Evolutionary conservation across 2,329 filamentous ascomycete genomes (phyloP), one percentile per base, ranked within the genome.

Genomic region (Coccinonectria pachysandricola): DNA sequence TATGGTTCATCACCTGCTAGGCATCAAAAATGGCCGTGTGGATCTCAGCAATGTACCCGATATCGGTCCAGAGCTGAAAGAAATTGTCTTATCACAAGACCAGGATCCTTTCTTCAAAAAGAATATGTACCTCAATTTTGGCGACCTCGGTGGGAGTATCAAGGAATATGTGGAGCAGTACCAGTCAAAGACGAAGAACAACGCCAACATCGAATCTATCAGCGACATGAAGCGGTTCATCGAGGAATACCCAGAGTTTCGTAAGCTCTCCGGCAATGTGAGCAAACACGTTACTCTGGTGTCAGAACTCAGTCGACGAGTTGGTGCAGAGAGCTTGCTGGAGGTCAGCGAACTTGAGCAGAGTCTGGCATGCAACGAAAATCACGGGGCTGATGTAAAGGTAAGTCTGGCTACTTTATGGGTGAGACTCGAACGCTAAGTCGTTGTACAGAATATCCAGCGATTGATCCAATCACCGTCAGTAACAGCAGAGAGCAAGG

Each of bases 141-240:
- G 88, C 28, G 87, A 96, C 42, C 68, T 98, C 5, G 87, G 91
- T 8, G 82, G 88, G 20, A 95, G 92, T 43, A 94, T 95, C 50
- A 96, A 96, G 54, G 87, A 95, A 30, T 98, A 98, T 45, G 91
- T 98, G 29, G 87, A 94, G 50, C 91, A 96, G 50, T 98, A 96
- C 49, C 91, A 96, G 45, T 85, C 82, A 8, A 95, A 93, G 53
- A 94, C 88, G n/a, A 88, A 96, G 50, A 94, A 80, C 45, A 94
- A 79, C 45, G 83, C 86, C 52, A 91, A 94, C 49, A 87, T 98
- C 34, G 91, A 98, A 50, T 95, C 88, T 10, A 96, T 98, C 49
- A 71, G 80, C 29, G 91, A 98, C 52, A 98, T 98, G 92, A 98
- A 98, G 56, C 83, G 87, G 21, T 98, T 98, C 45, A 92, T 98